Percentiles rank a stretch among this genome's conserved stretches.
phyloP scores from a whole-genome alignment of 352 stramenopile species.

The Phytophthora pini region DNA sequence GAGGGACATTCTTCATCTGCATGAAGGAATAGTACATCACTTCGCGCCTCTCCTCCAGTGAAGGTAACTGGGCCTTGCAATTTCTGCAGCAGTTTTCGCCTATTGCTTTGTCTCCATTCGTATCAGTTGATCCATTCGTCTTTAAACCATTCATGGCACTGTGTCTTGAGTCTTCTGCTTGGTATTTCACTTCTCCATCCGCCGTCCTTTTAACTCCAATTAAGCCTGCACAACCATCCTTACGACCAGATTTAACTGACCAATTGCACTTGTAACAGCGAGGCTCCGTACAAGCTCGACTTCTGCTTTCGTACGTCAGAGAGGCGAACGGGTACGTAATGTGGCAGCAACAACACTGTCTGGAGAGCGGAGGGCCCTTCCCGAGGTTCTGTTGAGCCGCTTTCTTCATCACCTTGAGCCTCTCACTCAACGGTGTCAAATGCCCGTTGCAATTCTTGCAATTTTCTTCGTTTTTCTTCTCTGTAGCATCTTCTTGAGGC shows the following conservation, averaged over 20 bases:
- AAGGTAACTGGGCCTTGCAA: slow-evolving; percentile 7
- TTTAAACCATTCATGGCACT: too few species aligned
- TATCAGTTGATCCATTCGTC: slow-evolving; percentile 1
- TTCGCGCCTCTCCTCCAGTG: neutral
- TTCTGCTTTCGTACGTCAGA: slow-evolving; percentile 23
- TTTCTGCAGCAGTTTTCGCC: slow-evolving; percentile 12
- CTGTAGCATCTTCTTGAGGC: neutral
- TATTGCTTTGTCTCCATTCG: neutral
- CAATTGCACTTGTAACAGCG: slow-evolving; percentile 33
- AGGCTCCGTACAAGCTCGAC: neutral
- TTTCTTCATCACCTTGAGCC: slow-evolving; percentile 17
- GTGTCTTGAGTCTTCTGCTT: neutral
- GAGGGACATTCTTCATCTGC: slow-evolving; percentile 2
- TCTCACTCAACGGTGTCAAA: slow-evolving; percentile 17
- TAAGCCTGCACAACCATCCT: neutral
- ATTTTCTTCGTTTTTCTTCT: slow-evolving; percentile 11
- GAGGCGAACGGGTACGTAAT: slow-evolving; percentile 24
- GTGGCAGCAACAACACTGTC: slow-evolving; percentile 19
- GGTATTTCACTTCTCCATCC: slow-evolving; percentile 5
- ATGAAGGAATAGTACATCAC: slow-evolving; percentile 3
- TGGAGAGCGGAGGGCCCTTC: slow-evolving; percentile 5
- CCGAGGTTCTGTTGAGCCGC: slow-evolving; percentile 1
- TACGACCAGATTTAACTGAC: neutral
- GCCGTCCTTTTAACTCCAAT: slow-evolving; percentile 11
- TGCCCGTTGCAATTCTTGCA: slow-evolving; percentile 20